phyloP scores from a whole-genome alignment of 768 basidiomycete species.

The Mycena rebaudengoi region DNA sequence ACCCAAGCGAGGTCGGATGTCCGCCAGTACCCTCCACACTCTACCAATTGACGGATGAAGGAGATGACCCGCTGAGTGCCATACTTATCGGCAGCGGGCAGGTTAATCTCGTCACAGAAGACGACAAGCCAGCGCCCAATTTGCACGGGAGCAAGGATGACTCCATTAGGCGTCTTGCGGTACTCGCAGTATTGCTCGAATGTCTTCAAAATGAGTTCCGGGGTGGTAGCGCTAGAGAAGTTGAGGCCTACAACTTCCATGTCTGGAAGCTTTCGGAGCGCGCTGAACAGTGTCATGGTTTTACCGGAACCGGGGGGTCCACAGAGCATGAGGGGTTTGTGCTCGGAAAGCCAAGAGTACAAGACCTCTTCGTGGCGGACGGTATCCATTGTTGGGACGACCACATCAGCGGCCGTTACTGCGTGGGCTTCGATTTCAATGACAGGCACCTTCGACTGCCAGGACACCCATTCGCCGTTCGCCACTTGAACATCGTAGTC shows the following conservation, averaged over 20 bases:
- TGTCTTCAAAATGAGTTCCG: constrained; percentile 97
- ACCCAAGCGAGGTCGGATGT: constrained; percentile 97
- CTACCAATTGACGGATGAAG: constrained; percentile 96
- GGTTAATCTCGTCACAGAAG: constrained; percentile 99
- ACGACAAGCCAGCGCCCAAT: constrained; percentile 98
- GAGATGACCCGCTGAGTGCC: constrained; percentile 99
- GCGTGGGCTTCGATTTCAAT: constrained; percentile 98
- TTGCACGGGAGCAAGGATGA: constrained; percentile 91
- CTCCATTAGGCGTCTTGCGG: constrained; percentile 98
- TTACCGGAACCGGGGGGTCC: constrained; percentile 99
- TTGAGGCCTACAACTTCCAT: constrained; percentile 99
- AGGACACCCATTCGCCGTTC: constrained; percentile 88
- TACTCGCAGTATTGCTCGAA: constrained; percentile 99
- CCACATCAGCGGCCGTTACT: constrained; percentile 94
- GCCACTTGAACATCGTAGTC: constrained; percentile 94
- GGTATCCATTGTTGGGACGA: constrained; percentile 98
- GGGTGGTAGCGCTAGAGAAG: constrained; percentile 98
- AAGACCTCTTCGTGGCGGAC: constrained; percentile 98
- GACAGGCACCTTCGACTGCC: constrained; percentile 91
- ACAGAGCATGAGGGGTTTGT: constrained; percentile 97
- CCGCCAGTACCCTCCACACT: constrained; percentile 94
- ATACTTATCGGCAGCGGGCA: constrained; percentile 96
- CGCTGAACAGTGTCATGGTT: constrained; percentile 99
- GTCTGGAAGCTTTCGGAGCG: constrained; percentile 95
- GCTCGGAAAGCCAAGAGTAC: constrained; percentile 98